Conservation (phyloP, 768 basidiomycete genomes). For the Pluteus cervinus region DNA sequence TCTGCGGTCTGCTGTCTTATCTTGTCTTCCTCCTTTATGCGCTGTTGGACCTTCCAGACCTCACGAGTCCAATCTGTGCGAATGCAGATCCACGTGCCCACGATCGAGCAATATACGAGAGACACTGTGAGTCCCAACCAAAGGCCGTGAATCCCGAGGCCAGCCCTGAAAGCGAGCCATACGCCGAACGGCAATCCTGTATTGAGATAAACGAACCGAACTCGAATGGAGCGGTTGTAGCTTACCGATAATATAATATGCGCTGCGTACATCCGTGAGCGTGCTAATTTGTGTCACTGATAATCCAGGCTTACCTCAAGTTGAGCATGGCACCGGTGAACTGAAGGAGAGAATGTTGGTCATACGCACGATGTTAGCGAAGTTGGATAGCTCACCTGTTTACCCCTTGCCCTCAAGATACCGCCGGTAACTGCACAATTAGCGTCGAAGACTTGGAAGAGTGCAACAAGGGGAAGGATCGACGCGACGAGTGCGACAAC, state of each 20-base stretch:
- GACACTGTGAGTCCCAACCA: conserved; percentile 81
- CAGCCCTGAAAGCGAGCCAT: conserved; percentile 61
- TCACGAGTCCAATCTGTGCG: conserved; percentile 66
- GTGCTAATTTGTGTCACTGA: too few relatives aligned
- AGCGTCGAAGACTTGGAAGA: conserved; percentile 87
- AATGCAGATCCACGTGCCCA: conserved; percentile 50
- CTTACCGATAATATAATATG: conserved; percentile 81
- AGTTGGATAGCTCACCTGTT: conserved; percentile 41
- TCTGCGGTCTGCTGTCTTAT: conserved; percentile 14
- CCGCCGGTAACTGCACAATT: conserved; percentile 62
- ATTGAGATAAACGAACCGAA: too few relatives aligned
- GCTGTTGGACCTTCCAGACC: conserved; percentile 51
- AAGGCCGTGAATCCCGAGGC: conserved; percentile 62
- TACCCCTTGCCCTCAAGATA: conserved; percentile 78
- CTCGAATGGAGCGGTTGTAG: too few relatives aligned
- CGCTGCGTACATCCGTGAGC: conserved; percentile 31
- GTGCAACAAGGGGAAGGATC: conserved; percentile 69
- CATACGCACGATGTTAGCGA: not conserved
- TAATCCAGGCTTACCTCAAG: conserved; percentile 40
- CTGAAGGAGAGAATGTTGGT: conserved; percentile 11
- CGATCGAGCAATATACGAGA: conserved; percentile 47
- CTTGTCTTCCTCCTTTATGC: conserved; percentile 42
- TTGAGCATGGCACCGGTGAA: conserved; percentile 75
- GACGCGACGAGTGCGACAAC: conserved; percentile 56
- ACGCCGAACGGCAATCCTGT: conserved; percentile 83